Percentiles rank a stretch among this genome's conserved stretches.
phyloP scores from a whole-genome alignment of 164 flowering plant species.

The Echeveria elegans region DNA sequence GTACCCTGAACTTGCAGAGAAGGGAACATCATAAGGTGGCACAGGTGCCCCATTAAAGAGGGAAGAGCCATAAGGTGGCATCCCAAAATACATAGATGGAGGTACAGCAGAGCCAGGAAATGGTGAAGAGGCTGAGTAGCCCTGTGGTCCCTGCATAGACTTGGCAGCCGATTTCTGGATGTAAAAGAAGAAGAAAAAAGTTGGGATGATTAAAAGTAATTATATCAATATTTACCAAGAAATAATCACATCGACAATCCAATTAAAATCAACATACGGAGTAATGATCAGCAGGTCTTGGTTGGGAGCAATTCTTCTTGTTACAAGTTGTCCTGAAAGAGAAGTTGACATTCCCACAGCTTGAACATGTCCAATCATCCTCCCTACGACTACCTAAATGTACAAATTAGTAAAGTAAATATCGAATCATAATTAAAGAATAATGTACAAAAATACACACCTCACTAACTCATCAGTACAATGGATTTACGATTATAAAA shows the following conservation, averaged over 20 bases:
- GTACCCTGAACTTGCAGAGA: constrained; percentile 83
- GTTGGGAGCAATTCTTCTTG: constrained; percentile 94
- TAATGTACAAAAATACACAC: no score
- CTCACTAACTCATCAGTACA: no score
- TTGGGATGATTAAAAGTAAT: neutral
- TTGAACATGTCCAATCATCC: constrained; percentile 99
- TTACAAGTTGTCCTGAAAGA: constrained; percentile 98
- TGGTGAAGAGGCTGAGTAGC: constrained; percentile 52
- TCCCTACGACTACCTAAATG: constrained; percentile 83
- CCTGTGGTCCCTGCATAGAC: constrained; percentile 64
- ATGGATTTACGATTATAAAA: neutral
- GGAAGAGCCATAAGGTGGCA: constrained; percentile 89
- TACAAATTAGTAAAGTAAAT: neutral
- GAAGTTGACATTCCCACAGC: constrained; percentile 97
- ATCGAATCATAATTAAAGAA: no score
- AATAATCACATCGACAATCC: neutral
- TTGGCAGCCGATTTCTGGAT: constrained; percentile 68
- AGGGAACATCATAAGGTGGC: constrained; percentile 80
- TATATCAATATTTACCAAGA: neutral
- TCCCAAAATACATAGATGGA: constrained; percentile 74
- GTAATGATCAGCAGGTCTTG: constrained; percentile 66
- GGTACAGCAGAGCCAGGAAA: constrained; percentile 62
- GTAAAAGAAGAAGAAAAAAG: neutral
- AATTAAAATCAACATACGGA: neutral
- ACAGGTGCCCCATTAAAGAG: constrained; percentile 57